Evolutionary conservation across 768 basidiomycete genomes (phyloP).

Genomic region (Russula emetica): DNA sequence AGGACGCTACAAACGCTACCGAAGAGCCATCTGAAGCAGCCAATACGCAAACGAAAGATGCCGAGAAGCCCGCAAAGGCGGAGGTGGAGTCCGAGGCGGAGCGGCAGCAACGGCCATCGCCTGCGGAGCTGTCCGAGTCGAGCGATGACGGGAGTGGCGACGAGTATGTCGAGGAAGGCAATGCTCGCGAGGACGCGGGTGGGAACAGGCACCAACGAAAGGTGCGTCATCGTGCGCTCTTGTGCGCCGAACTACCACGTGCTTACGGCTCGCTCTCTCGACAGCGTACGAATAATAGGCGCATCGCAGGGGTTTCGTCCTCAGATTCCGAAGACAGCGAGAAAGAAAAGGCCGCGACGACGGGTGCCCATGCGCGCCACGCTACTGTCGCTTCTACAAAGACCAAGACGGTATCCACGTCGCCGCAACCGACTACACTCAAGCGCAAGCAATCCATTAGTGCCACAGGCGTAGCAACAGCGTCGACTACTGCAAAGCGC

Average conservation of each 20-base stretch:
- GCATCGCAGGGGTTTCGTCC: slow-evolving; percentile 12
- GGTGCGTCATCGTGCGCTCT: slow-evolving; percentile 38
- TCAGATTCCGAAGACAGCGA: slow-evolving; percentile 12
- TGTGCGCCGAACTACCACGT: too few species aligned
- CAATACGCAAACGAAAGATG: slow-evolving; percentile 22
- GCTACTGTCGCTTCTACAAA: slow-evolving; percentile 21
- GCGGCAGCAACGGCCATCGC: slow-evolving; percentile 9
- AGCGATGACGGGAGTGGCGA: slow-evolving; percentile 51
- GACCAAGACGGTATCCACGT: slow-evolving; percentile 9
- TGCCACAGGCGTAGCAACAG: slow-evolving; percentile 32
- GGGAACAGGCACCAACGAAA: slow-evolving; percentile 37
- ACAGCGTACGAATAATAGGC: slow-evolving; percentile 9
- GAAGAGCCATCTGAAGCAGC: slow-evolving; percentile 31
- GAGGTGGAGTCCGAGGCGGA: slow-evolving; percentile 44
- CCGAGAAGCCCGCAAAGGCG: slow-evolving; percentile 33
- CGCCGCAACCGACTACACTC: slow-evolving; percentile 7
- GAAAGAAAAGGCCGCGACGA: slow-evolving; percentile 2
- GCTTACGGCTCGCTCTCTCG: not conserved
- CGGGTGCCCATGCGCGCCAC: slow-evolving; percentile 21
- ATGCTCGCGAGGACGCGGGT: slow-evolving; percentile 36
- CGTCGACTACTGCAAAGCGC: slow-evolving; percentile 44
- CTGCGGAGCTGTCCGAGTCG: slow-evolving; percentile 29
- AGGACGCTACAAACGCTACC: not conserved
- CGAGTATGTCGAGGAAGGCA: slow-evolving; percentile 59
- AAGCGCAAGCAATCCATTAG: slow-evolving; percentile 51